Base-by-base conservation (phyloP, 2,329 filamentous ascomycete genomes). In the Phialemonium atrogriseum region DNA sequence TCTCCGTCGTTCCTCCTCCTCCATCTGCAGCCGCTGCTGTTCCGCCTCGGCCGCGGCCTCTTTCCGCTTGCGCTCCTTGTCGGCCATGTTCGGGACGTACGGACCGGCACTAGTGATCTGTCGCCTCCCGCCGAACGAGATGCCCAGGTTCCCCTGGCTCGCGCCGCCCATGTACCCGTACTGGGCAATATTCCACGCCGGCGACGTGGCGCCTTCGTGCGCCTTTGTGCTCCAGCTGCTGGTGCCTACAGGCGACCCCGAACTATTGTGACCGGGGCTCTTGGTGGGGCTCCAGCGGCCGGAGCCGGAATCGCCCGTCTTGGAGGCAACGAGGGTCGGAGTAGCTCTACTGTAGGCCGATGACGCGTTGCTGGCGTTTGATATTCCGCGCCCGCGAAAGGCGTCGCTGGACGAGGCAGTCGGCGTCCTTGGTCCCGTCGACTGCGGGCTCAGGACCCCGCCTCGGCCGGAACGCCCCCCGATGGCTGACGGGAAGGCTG, bases 141-240 rank as follows among this genome's bases (percentile, higher is more conserved):
- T 86, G 12, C 91, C 91, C 39, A 95, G 77, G 47, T 94, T 96
- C 4, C 86, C 89, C 55, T 98, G 91, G 49, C 85, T 95, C 16
- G 91, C 91, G 29, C 91, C 91, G 36, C 91, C 91, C 82, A 96
- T 91, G 58, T 95, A 98, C 7, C 91, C 88, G 52, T 98, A 98
- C 54, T 98, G 91, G 35, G 88, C 83, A 46, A 96, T 96, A 53
- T 96, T 98, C 91, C 91, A 98, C 2, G 91, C 91, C 0, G 91
- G 91, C 16, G 80, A 70, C 2, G 88, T 95, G 26, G 70, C 71
- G 11, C 74, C 75, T 55, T 95, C 84, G 45, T 95, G 85, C 34
- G 74, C 72, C 55, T 73, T 84, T 54, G 77, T 93, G 57, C 84
- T 94, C 91, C 91, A 96, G 58, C 78, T 93, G 52, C 84, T 94